Evolutionary conservation across 805 yeast species (phyloP).

Genomic region (Suhomyces vadensis): DNA sequence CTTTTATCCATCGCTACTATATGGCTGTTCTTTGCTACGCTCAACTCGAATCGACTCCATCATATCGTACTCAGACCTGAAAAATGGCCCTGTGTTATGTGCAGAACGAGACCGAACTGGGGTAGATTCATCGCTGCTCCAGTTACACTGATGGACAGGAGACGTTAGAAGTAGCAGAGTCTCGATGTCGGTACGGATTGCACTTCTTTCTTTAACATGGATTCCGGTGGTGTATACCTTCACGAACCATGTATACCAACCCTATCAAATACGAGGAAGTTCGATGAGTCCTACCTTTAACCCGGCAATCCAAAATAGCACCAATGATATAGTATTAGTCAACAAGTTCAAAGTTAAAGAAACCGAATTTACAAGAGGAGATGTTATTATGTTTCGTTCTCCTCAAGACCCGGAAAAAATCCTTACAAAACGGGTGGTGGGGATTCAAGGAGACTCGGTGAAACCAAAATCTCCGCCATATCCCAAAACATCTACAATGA

Average conservation of each 20-base stretch:
- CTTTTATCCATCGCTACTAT: constrained; percentile 6
- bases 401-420: constrained; percentile 77
- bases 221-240: constrained; percentile 73
- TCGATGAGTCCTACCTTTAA: constrained; percentile 92
- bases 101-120: not conserved
- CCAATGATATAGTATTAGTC: constrained; percentile 63
- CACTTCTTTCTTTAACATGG: constrained; percentile 53
- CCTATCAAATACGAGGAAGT: constrained; percentile 73
- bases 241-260: constrained; percentile 68
- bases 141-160: too few species aligned
- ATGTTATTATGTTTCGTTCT: constrained; percentile 73
- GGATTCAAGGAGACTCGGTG: constrained; percentile 68
- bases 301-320: constrained; percentile 52
- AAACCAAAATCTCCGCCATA: constrained; percentile 60
- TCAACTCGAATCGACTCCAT: not conserved
- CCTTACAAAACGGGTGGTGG: constrained; percentile 80
- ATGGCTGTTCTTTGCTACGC: too few species aligned
- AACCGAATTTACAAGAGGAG: constrained; percentile 53
- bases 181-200: constrained; percentile 5
- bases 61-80: not conserved
- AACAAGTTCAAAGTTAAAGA: constrained; percentile 61
- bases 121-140: not conserved
- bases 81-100: not conserved
- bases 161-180: not conserved
- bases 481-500: constrained; percentile 56